phyloP scores from a whole-genome alignment of 441 rosid genomes.

The Adansonia gregorii region DNA sequence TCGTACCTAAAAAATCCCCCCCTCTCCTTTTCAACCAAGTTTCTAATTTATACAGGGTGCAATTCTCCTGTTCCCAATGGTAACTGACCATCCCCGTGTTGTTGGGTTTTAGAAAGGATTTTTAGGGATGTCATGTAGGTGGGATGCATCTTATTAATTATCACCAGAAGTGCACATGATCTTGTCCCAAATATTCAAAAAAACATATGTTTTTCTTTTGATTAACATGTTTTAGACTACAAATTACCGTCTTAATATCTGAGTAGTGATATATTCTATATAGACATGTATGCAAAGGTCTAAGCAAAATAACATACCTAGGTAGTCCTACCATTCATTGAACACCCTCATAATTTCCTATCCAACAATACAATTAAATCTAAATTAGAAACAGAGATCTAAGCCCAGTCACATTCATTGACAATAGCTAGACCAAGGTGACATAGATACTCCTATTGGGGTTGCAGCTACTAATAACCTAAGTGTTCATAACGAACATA shows the following conservation, averaged over 20 bases:
- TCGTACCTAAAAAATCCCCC: background rate
- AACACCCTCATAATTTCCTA: background rate
- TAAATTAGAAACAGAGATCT: slow-evolving; percentile 6
- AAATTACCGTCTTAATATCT: background rate
- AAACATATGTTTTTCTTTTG: background rate
- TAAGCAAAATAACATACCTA: background rate
- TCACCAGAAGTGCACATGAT: background rate
- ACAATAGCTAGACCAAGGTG: background rate
- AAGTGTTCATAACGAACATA: background rate
- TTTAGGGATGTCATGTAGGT: background rate
- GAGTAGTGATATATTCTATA: background rate
- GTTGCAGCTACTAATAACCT: background rate
- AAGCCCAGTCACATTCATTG: background rate
- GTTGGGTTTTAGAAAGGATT: background rate
- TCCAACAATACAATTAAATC: background rate
- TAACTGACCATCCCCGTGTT: background rate
- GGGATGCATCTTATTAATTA: background rate
- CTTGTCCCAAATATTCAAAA: background rate
- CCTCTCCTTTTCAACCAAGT: background rate
- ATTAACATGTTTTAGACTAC: background rate
- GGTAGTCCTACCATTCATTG: background rate
- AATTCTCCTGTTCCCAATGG: background rate
- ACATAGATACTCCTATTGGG: background rate
- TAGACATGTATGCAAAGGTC: background rate
- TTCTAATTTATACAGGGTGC: background rate